Base-by-base conservation (phyloP, 2,329 filamentous ascomycete genomes). In the Trichoderma gracile region DNA sequence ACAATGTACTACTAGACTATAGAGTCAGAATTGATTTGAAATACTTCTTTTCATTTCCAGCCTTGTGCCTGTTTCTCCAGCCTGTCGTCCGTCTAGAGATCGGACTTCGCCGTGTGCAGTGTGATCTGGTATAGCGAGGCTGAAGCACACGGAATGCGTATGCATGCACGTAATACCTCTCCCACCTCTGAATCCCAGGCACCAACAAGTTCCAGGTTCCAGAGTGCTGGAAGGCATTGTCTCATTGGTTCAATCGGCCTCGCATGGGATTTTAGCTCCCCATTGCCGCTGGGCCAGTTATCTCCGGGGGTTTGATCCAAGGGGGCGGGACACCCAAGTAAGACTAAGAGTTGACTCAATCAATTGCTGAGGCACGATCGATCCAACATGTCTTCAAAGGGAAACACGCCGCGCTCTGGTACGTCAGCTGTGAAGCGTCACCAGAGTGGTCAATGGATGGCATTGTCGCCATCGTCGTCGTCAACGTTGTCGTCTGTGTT, bases 281-380 rank as follows among this genome's bases (percentile, higher is more conserved):
- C 43, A 50, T 62, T 62, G 19, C 58, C 58, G 58, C 58, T 8
- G 25, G 40, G 38, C 58, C 58, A 54, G 25, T 62, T 62, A 62
- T 54, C 46, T 62, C 58, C 58, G 58, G 30, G 58, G 42, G 30
- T 25, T 38, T 14, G 30, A 12, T 61, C 58, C 47, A 27, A 21
- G 46, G 30, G 30, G 30, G 9, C 8, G 30, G 30, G 30, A 30
- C 30, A 30, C 25, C 33, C 17, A 42, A 52, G 57, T 49, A 60
- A 60, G 33, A 60, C 23, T 33, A 14, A n/a, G n/a, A 2, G 25
- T 33, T 54, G 52, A 25, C 52, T 54, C 52, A 42, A 40, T 25
- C 17, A 42, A 45, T 10, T 10, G 8, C 30, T 10, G 6, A 14
- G 10, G 33, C 33, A 14, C 33, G 33, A 38, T 38, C 33, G 9